These are phyloP conservation scores for Dinochytrium kinnereticum DNA, from an alignment of 371 early-diverging fungal species.

Conservation along the genomic window DNA sequence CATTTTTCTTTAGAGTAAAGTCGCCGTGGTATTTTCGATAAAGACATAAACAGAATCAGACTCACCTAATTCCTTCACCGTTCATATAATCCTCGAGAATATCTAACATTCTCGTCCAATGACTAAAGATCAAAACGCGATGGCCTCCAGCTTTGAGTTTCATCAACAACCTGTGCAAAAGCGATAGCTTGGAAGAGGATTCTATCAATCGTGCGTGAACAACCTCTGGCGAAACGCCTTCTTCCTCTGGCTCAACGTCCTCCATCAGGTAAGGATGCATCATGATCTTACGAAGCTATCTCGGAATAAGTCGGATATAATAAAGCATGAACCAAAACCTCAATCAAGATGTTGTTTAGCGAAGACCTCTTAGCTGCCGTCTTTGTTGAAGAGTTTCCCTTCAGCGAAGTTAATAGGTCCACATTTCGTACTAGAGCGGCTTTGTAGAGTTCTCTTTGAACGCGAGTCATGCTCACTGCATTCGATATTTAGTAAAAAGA, in stretches of 20 bases:
- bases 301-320: constrained; percentile 23
- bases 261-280: constrained; percentile 38
- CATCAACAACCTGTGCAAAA: constrained; percentile 63
- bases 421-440: constrained; percentile 67
- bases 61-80: constrained; percentile 40
- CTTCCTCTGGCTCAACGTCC: constrained; percentile 42
- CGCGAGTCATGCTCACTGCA: constrained; percentile 71
- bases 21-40: not conserved
- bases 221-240: constrained; percentile 46
- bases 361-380: constrained; percentile 6
- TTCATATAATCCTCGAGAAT: constrained; percentile 73
- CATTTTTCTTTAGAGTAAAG: too few relatives aligned
- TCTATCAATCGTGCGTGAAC: constrained; percentile 64
- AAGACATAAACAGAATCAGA: not conserved
- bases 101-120: constrained; percentile 69
- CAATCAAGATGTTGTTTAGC: not conserved
- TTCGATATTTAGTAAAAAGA: not conserved
- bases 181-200: constrained; percentile 71
- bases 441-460: constrained; percentile 85
- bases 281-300: constrained; percentile 83
- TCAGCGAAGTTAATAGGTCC: constrained; percentile 51
- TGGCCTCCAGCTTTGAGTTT: constrained; percentile 53
- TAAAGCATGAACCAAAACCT: not conserved
- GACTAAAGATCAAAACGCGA: constrained; percentile 78
- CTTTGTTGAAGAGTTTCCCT: constrained; percentile 21